A percentile compares a stretch with the other conserved stretches of the same genome.
phyloP scores from a whole-genome alignment of 2,329 filamentous ascomycete genomes.

The Ilyonectria mors-panacis region DNA sequence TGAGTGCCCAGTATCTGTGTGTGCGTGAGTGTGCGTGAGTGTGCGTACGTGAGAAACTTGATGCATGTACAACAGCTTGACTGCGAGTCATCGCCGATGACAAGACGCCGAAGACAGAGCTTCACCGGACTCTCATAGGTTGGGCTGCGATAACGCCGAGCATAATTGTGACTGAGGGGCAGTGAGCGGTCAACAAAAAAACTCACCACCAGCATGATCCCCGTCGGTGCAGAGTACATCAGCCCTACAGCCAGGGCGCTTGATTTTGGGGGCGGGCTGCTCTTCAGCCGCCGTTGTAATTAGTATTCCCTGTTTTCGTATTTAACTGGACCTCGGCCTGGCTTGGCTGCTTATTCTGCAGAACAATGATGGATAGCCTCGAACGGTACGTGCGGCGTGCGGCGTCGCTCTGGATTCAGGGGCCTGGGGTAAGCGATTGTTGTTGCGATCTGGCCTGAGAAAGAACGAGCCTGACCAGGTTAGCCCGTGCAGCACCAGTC shows the following conservation, averaged over 20 bases:
- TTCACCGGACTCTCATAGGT: constrained; percentile 10
- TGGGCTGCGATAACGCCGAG: constrained; percentile 9
- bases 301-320: neutral
- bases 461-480: constrained; percentile 1
- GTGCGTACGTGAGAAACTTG: neutral
- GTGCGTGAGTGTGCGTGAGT: constrained; percentile 7
- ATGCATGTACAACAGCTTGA: constrained; percentile 2
- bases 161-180: constrained; percentile 25
- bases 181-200: constrained; percentile 38
- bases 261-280: constrained; percentile 4
- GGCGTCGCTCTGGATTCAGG: neutral
- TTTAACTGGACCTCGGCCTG: constrained; percentile 2
- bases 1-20: constrained; percentile 10
- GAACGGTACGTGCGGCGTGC: neutral
- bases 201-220: constrained; percentile 28
- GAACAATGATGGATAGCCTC: constrained; percentile 11
- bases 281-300: constrained; percentile 17
- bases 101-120: constrained; percentile 1
- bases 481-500: constrained; percentile 17
- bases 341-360: constrained; percentile 21
- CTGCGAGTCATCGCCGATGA: constrained; percentile 10
- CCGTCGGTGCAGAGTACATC: constrained; percentile 30
- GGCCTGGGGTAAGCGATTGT: constrained; percentile 6
- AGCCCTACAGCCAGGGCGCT: constrained; percentile 43
- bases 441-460: constrained; percentile 31